These are phyloP conservation scores for Suillus paluster DNA, from an alignment of 768 basidiomycete species.

Conservation along the genomic window DNA sequence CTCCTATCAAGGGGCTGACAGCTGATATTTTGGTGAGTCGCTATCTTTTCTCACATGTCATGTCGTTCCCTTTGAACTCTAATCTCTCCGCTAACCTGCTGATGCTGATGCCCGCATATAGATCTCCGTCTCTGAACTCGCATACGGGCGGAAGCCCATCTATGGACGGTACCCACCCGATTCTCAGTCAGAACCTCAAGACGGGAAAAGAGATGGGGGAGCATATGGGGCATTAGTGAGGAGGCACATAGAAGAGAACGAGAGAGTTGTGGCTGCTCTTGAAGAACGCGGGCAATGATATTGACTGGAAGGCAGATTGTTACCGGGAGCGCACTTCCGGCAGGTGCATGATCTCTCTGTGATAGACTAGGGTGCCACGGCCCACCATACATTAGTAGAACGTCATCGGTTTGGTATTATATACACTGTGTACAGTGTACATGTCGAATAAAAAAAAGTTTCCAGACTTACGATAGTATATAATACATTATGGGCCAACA, in stretches of 20 bases:
- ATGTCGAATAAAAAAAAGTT: too few relatives aligned
- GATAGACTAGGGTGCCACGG: too few relatives aligned
- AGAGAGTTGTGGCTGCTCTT: background rate
- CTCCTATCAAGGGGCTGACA: constrained; percentile 85
- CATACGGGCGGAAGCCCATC: constrained; percentile 51
- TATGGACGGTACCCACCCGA: constrained; percentile 62
- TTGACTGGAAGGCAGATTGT: background rate
- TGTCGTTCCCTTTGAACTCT: background rate
- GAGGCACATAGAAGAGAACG: background rate
- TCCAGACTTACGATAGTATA: too few relatives aligned
- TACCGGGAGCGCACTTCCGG: too few relatives aligned
- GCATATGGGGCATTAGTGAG: constrained; percentile 22
- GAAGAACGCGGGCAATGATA: background rate
- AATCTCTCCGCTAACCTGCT: background rate
- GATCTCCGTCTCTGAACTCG: constrained; percentile 60
- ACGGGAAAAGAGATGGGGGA: constrained; percentile 25
- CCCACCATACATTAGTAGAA: too few relatives aligned
- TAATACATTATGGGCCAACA: too few relatives aligned
- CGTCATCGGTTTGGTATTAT: too few relatives aligned
- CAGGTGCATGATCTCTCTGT: too few relatives aligned
- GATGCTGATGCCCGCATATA: constrained; percentile 46
- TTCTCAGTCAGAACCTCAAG: background rate
- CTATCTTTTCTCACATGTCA: background rate
- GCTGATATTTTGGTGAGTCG: constrained; percentile 74
- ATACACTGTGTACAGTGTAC: too few relatives aligned